Evolutionary conservation across 441 rosid species (phyloP), one percentile per base, ranked within the genome.

Genomic region (Omphalea diandra): DNA sequence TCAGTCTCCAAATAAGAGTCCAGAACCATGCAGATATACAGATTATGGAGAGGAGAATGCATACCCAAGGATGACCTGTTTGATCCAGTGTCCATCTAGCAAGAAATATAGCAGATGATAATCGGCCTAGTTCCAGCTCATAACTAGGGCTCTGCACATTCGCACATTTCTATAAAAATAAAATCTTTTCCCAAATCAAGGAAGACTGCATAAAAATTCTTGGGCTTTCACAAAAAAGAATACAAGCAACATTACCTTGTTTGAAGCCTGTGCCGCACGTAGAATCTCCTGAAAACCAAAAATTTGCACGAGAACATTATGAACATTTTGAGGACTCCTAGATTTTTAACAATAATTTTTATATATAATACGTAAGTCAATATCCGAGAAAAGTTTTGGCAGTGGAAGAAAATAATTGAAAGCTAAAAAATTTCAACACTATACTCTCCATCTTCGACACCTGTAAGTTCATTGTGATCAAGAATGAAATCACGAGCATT

Each of bases 351-450:
- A 15, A 53, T 53, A 47, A 36, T 41, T 36, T 36, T 32, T 38
- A 68, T 55, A n/a, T 6, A 66, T 27, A 43, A 71, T 47, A 33
- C 59, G 46, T 49, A 40, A 44, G 47, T 43, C 53, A 69, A 65
- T 82, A 92, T 96, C 97, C 85, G 69, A 92, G 90, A 80, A 90
- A 92, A 60, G 91, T 82, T 84, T 90, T 90, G 57, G 89, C 60
- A 72, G 94, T 88, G 69, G 96, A 96, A 76, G 81, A 74, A 29
- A 83, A 82, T 74, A 92, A 67, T 68, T 86, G 89, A 77, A 85
- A 90, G 65, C 84, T 84, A 75, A 90, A 77, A 73, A 38, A 75
- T 50, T 86, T 92, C 75, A 92, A 78, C 68, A 88, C 83, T 75
- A 70, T 74, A 73, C 77, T 79, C 84, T 92, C 96, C 94, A 86